Evolutionary conservation across 768 basidiomycete species (phyloP).

Genomic region (Guyanaporus albipodus): DNA sequence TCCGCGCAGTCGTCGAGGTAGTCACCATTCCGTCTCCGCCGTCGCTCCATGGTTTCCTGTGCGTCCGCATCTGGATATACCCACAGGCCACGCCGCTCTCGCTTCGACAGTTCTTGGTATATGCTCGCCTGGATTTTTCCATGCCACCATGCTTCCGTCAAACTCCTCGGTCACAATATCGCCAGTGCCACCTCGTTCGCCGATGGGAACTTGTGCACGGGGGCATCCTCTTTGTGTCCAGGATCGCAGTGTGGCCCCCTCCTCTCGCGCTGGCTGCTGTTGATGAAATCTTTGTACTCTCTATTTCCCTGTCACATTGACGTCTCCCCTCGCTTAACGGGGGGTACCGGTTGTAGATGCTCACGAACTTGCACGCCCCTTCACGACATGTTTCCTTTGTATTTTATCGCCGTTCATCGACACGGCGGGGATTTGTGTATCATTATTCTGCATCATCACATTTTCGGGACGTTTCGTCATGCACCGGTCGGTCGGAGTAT

Average conservation of each 20-base stretch:
- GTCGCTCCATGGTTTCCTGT: constrained; percentile 9
- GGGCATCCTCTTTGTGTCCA: background rate
- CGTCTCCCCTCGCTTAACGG: constrained; percentile 4
- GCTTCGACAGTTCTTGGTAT: constrained; percentile 15
- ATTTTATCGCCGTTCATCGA: constrained; percentile 25
- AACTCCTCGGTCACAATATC: constrained; percentile 22
- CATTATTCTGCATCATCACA: constrained; percentile 34
- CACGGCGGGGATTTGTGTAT: constrained; percentile 29
- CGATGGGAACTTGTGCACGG: constrained; percentile 18
- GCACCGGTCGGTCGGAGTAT: constrained; percentile 23
- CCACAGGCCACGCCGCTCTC: constrained; percentile 18
- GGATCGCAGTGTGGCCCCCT: constrained; percentile 6
- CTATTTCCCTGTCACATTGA: constrained; percentile 5
- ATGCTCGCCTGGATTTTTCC: constrained; percentile 21
- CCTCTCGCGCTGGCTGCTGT: constrained; percentile 1
- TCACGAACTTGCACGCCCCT: constrained; percentile 27
- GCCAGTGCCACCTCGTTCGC: background rate
- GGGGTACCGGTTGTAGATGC: constrained; percentile 14
- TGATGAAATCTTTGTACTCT: constrained; percentile 9
- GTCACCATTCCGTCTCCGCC: constrained; percentile 12
- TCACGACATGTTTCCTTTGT: constrained; percentile 25
- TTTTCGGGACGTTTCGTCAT: constrained; percentile 20
- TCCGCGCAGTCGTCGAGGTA: constrained; percentile 15
- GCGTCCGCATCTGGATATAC: constrained; percentile 18
- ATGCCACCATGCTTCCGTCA: constrained; percentile 22